Evolutionary conservation across 345 rosid genomes (phyloP).

Genomic region (Gynandropsis gynandra): DNA sequence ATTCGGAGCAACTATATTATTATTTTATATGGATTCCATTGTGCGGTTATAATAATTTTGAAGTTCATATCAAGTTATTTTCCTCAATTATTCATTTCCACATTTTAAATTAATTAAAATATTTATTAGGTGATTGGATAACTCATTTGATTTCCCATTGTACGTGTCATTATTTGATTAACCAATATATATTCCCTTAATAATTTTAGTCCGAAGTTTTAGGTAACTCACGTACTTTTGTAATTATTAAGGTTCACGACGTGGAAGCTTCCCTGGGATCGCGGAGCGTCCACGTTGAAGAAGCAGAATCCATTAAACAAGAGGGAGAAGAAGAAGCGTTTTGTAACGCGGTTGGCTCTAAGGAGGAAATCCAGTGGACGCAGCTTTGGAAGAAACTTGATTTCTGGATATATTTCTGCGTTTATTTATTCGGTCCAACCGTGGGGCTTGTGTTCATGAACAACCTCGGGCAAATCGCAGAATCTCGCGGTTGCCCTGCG

Average conservation of each 20-base stretch:
- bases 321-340: constrained; percentile 12
- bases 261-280: constrained; percentile 24
- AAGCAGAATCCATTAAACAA: constrained; percentile 17
- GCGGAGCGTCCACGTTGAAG: constrained; percentile 1
- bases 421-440: constrained; percentile 79
- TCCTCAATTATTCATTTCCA: no score
- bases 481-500: constrained; percentile 54
- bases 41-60: no score
- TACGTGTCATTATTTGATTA: no score
- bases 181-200: no score
- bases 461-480: constrained; percentile 88
- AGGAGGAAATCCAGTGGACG: constrained; percentile 64
- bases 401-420: constrained; percentile 70
- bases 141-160: no score
- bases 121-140: no score
- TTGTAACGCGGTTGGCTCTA: constrained; percentile 19
- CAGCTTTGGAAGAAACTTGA: constrained; percentile 47
- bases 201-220: no score
- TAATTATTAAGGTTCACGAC: constrained; percentile 4
- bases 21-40: no score
- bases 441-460: constrained; percentile 70
- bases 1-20: no score
- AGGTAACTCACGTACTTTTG: no score
- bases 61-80: no score
- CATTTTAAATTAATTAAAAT: no score